phyloP scores from a whole-genome alignment of 2,329 filamentous ascomycete genomes.

The Aureobasidium sp. region DNA sequence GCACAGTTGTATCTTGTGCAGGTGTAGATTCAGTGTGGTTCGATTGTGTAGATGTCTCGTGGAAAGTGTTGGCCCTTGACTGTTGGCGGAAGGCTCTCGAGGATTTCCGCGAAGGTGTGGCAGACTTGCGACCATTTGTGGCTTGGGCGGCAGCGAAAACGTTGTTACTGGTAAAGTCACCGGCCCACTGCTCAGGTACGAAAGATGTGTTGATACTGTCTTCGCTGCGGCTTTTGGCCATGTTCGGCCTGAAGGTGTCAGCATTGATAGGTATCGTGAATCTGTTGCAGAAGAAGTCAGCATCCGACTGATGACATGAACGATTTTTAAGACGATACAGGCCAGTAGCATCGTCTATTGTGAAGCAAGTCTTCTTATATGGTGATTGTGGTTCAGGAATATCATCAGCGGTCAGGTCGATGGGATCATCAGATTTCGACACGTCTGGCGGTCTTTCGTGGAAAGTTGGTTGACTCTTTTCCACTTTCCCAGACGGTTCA shows the following conservation, averaged over 20 bases:
- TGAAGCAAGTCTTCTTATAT: conserved; percentile 5
- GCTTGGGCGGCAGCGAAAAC: conserved; percentile 27
- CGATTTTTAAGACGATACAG: background rate
- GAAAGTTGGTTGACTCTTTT: background rate
- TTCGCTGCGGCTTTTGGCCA: conserved; percentile 37
- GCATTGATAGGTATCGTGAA: conserved; percentile 23
- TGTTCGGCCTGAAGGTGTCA: conserved; percentile 16
- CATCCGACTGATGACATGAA: background rate
- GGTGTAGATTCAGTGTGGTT: background rate
- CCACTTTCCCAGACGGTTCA: background rate
- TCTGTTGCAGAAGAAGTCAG: conserved; percentile 17
- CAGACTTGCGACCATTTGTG: conserved; percentile 20
- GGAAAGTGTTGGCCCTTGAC: background rate
- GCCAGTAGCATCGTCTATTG: conserved; percentile 3
- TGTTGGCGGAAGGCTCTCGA: conserved; percentile 2
- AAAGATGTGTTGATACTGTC: conserved; percentile 43
- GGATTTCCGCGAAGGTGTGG: conserved; percentile 12
- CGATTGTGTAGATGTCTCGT: background rate
- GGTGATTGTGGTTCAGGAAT: background rate
- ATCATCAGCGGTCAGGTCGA: background rate
- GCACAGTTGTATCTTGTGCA: background rate
- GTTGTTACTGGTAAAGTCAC: conserved; percentile 32
- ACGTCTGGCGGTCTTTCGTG: background rate
- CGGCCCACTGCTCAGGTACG: conserved; percentile 37
- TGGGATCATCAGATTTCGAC: background rate